Percentiles rank a stretch among this genome's conserved stretches.
Evolutionary conservation across 2,329 filamentous ascomycete genomes (phyloP).

Genomic region (Aspergillus floridensis): DNA sequence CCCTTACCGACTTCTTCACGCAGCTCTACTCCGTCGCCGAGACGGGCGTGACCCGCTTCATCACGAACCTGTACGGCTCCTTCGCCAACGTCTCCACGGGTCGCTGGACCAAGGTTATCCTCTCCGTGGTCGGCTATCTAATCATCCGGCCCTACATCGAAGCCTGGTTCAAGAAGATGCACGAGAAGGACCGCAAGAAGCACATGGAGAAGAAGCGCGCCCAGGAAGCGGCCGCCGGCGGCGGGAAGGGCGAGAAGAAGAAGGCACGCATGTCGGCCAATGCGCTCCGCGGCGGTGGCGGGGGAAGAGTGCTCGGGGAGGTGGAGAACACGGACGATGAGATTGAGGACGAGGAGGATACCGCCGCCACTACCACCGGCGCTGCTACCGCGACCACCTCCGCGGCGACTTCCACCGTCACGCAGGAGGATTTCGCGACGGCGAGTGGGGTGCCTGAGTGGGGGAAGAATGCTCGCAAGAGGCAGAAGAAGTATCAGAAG

Average conservation of each 20-base stretch:
- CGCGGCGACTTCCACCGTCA: too few species aligned
- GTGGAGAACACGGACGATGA: constrained; percentile 45
- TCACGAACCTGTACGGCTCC: constrained; percentile 42
- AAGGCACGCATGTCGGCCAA: constrained; percentile 63
- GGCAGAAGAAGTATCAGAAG: constrained; percentile 66
- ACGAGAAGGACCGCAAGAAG: constrained; percentile 33
- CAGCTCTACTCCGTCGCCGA: constrained; percentile 29
- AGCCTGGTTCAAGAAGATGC: constrained; percentile 61
- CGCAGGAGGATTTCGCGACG: constrained; percentile 33
- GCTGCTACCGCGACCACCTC: too few species aligned
- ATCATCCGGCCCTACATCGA: constrained; percentile 73
- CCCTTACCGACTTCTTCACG: constrained; percentile 31
- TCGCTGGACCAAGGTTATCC: constrained; percentile 64
- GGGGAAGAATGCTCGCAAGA: constrained; percentile 68
- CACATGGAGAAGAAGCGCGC: constrained; percentile 61
- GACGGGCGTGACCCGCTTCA: constrained; percentile 29
- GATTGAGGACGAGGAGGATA: constrained; percentile 35
- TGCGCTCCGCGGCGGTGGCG: constrained; percentile 57
- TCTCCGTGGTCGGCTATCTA: constrained; percentile 70
- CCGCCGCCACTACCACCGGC: too few species aligned
- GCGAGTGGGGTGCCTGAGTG: constrained; percentile 55
- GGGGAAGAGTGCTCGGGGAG: constrained; percentile 47
- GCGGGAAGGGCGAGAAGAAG: constrained; percentile 35
- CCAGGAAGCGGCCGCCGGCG: constrained; percentile 24
- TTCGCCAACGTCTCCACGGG: constrained; percentile 44